phyloP scores from a whole-genome alignment of 176 grass and related monocot genomes.

The Carex parvula region DNA sequence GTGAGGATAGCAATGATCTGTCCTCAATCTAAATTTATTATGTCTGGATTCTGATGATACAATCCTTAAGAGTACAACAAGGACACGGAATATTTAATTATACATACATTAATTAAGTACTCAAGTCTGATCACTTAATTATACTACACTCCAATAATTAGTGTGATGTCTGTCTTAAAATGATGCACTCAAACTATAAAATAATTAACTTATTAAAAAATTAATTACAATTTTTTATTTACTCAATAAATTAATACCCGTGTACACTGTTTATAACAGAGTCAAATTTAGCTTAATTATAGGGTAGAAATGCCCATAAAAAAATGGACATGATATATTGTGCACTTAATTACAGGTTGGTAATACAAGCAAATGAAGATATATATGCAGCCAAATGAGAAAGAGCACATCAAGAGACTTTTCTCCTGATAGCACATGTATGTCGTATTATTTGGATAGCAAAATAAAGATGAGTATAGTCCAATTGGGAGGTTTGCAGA shows the following conservation, averaged over 20 bases:
- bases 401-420: neutral
- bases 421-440: neutral
- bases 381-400: slow-evolving; percentile 11
- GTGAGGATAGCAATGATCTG: neutral
- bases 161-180: neutral
- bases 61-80: neutral
- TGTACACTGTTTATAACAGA: neutral
- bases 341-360: neutral
- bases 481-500: no score
- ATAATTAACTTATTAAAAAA: neutral
- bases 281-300: neutral
- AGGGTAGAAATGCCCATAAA: neutral
- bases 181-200: neutral
- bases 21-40: slow-evolving; percentile 13
- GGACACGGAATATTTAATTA: slow-evolving; percentile 15
- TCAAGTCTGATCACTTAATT: no score
- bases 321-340: neutral
- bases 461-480: neutral
- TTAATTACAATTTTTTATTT: neutral
- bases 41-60: slow-evolving; percentile 5
- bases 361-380: slow-evolving; percentile 1
- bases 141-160: neutral
- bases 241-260: neutral
- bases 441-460: slow-evolving; percentile 24
- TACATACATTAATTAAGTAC: neutral